A percentile compares a stretch with the other conserved stretches of the same genome.
phyloP scores from a whole-genome alignment of 208 protist genomes.

The Spongospora subterranea region DNA sequence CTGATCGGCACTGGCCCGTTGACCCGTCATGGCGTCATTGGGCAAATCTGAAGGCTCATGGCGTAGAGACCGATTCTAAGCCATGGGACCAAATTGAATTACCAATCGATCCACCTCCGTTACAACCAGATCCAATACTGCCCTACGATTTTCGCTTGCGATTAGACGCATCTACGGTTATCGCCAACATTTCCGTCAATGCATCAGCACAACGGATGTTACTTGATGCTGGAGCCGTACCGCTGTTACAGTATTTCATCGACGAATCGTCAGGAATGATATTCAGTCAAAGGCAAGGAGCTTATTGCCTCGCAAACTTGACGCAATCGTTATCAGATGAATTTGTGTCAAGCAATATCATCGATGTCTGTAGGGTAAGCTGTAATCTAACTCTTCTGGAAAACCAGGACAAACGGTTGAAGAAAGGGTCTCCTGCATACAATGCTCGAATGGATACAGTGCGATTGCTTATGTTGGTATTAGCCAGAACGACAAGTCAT shows the following conservation, averaged over 20 bases:
- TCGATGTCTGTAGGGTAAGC: neutral
- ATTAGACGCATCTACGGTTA: neutral
- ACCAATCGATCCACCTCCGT: neutral
- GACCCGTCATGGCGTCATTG: neutral
- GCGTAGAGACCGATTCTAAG: neutral
- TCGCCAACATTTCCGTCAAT: neutral
- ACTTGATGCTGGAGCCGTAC: neutral
- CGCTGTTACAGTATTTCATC: neutral
- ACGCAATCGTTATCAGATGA: conserved; percentile 28
- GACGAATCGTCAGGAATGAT: neutral
- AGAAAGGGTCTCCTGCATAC: conserved; percentile 1
- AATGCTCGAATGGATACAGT: neutral
- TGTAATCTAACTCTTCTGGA: neutral
- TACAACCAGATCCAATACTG: neutral
- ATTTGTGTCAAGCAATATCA: neutral
- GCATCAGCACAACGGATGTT: neutral
- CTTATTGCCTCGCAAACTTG: conserved; percentile 35
- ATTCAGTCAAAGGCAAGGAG: neutral
- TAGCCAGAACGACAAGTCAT: neutral
- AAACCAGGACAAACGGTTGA: conserved; percentile 9
- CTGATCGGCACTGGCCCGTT: neutral
- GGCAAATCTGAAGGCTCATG: neutral
- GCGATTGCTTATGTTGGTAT: neutral
- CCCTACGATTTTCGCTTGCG: neutral
- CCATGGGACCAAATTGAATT: neutral